phyloP scores from a whole-genome alignment of 352 stramenopile species.

The Pythium rhizo-oryzae region DNA sequence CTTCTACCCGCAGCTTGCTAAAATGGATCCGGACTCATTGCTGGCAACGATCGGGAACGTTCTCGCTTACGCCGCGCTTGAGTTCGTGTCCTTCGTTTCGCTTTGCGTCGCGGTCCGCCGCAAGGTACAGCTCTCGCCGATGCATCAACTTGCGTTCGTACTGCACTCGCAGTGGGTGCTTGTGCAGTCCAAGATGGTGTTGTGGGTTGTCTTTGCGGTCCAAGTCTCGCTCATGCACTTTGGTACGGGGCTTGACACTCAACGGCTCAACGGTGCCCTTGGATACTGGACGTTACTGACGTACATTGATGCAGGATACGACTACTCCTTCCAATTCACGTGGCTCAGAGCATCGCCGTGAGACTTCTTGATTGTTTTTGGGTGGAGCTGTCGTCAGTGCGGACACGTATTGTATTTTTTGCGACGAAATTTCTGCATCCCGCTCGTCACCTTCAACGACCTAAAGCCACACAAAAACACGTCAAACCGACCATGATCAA shows the following conservation, averaged over 20 bases:
- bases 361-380: too few relatives aligned
- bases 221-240: conserved; percentile 2
- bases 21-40: neutral
- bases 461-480: too few relatives aligned
- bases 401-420: too few relatives aligned
- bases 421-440: too few relatives aligned
- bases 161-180: conserved; percentile 32
- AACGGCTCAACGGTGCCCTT: too few relatives aligned
- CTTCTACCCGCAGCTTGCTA: neutral
- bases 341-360: neutral
- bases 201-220: conserved; percentile 15
- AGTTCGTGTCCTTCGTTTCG: neutral
- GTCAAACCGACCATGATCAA: neutral
- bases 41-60: neutral
- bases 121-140: conserved; percentile 11
- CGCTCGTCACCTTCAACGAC: too few relatives aligned
- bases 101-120: neutral
- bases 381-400: too few relatives aligned
- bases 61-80: neutral
- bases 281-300: too few relatives aligned
- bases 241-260: neutral
- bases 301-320: neutral
- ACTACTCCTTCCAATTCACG: neutral
- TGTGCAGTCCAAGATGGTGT: conserved; percentile 23
- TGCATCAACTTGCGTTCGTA: conserved; percentile 35